These are phyloP conservation scores for Kazachstania sp. DNA, from an alignment of 1,139 yeast species.

Conservation along the genomic window DNA sequence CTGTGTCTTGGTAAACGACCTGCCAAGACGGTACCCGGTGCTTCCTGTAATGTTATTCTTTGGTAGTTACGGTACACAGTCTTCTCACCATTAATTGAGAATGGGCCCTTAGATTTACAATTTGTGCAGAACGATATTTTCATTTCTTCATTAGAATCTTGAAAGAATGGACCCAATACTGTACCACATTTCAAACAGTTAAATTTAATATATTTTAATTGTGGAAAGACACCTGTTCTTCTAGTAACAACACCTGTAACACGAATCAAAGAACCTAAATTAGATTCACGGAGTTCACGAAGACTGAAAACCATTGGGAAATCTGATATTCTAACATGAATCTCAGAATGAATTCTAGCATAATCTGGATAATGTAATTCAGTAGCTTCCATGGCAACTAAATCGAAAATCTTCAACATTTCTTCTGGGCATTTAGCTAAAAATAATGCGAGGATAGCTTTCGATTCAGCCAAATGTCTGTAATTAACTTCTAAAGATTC, in stretches of 20 bases:
- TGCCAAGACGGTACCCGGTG: slow-evolving; percentile 97
- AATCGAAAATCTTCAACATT: slow-evolving; percentile 78
- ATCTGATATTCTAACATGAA: slow-evolving; percentile 84
- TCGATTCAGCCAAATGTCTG: slow-evolving; percentile 75
- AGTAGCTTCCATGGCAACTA: slow-evolving; percentile 96
- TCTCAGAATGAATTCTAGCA: slow-evolving; percentile 85
- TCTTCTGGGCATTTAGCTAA: slow-evolving; percentile 88
- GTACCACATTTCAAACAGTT: slow-evolving; percentile 91
- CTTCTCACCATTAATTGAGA: slow-evolving; percentile 78
- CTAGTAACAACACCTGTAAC: slow-evolving; percentile 94
- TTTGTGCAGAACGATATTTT: slow-evolving; percentile 78
- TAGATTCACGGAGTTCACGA: slow-evolving; percentile 82
- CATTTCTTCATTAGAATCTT: slow-evolving; percentile 84
- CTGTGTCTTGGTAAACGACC: slow-evolving; percentile 97
- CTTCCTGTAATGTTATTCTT: slow-evolving; percentile 85
- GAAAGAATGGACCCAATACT: slow-evolving; percentile 86
- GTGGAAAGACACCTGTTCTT: slow-evolving; percentile 97
- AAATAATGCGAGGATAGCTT: slow-evolving; percentile 85
- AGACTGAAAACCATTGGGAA: slow-evolving; percentile 65
- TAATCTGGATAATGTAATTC: slow-evolving; percentile 93
- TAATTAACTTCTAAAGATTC: slow-evolving; percentile 87
- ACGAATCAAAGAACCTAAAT: slow-evolving; percentile 75
- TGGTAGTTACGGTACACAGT: slow-evolving; percentile 94
- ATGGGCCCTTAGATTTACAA: slow-evolving; percentile 91
- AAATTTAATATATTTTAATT: slow-evolving; percentile 85